Evolutionary conservation across 345 rosid genomes (phyloP).

Genomic region (Lepidium didymum): DNA sequence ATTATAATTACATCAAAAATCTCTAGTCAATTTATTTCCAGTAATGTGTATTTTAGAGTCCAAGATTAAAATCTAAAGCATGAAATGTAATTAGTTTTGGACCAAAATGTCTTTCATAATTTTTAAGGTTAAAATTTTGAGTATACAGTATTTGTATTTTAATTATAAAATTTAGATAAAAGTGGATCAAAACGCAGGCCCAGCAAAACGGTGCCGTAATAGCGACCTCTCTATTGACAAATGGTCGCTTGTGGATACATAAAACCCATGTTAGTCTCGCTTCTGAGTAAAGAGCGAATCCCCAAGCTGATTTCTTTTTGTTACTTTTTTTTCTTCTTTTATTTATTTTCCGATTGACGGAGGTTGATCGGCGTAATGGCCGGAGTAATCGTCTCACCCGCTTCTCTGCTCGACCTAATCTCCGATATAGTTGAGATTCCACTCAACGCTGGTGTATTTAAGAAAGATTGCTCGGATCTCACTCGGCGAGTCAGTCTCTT

Average conservation of each 20-base stretch:
- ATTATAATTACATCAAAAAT: too few species aligned
- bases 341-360: constrained; percentile 9
- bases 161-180: not conserved
- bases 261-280: constrained; percentile 16
- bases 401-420: constrained; percentile 23
- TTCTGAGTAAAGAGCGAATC: constrained; percentile 24
- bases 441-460: constrained; percentile 33
- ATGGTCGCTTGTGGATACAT: constrained; percentile 16
- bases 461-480: constrained; percentile 80
- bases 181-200: constrained; percentile 18
- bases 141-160: too few species aligned
- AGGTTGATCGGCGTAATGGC: constrained; percentile 12
- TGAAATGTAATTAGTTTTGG: too few species aligned
- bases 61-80: too few species aligned
- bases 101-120: too few species aligned
- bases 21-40: too few species aligned
- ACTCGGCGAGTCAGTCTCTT: constrained; percentile 63
- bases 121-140: too few species aligned
- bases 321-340: not conserved
- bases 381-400: constrained; percentile 16
- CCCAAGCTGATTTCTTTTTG: not conserved
- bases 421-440: constrained; percentile 24
- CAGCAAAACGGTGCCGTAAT: constrained; percentile 26
- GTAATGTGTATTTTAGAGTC: too few species aligned
- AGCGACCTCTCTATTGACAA: constrained; percentile 16